Conservation (phyloP, 2,329 filamentous ascomycete species). For the Stromatinia cepivora region DNA sequence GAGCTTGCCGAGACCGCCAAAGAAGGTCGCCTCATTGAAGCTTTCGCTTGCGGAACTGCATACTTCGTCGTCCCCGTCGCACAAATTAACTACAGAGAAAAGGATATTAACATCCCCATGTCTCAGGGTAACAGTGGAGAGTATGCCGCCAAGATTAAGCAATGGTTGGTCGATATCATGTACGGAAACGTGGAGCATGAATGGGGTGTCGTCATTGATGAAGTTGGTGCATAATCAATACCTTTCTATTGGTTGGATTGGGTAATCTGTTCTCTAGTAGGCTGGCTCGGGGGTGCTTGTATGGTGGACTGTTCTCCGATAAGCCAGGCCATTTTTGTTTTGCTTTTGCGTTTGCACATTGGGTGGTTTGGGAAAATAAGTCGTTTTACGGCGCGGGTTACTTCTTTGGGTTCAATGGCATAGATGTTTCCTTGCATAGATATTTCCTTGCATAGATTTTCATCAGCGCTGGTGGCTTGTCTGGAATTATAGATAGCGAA, state of each 20-base stretch:
- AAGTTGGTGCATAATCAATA: conserved; percentile 42
- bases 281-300: conserved; percentile 1
- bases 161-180: conserved; percentile 71
- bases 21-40: conserved; percentile 78
- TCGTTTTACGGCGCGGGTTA: not conserved
- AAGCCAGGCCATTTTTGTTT: not conserved
- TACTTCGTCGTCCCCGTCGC: conserved; percentile 71
- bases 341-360: not conserved
- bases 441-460: conserved; percentile 2
- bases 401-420: not conserved
- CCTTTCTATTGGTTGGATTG: not conserved
- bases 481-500: not conserved
- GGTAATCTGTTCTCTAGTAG: not conserved
- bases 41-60: conserved; percentile 85
- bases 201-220: conserved; percentile 68
- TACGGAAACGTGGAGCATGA: conserved; percentile 57
- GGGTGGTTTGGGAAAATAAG: not conserved
- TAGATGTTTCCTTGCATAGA: conserved; percentile 14
- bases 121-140: conserved; percentile 53
- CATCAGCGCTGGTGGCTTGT: conserved; percentile 8
- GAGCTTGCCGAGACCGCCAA: conserved; percentile 71
- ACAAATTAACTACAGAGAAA: conserved; percentile 65
- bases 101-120: conserved; percentile 63
- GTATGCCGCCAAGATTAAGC: conserved; percentile 64
- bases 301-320: not conserved